phyloP scores from a whole-genome alignment of 1,284 basidiomycete species.

The Phenoliferia sp. region DNA sequence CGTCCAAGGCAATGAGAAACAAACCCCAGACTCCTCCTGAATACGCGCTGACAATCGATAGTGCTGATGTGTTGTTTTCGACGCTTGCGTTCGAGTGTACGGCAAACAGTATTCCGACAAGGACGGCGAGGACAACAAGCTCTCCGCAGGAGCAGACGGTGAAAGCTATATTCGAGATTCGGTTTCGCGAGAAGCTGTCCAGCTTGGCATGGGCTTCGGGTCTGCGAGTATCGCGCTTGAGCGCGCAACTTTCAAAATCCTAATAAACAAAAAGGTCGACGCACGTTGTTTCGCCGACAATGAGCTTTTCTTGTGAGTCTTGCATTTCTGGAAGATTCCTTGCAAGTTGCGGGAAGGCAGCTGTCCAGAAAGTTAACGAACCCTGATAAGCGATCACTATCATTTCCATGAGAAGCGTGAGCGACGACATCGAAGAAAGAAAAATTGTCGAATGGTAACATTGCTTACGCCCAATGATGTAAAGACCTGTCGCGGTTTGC shows the following conservation, averaged over 20 bases:
- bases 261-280: not conserved
- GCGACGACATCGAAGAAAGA: too few relatives aligned
- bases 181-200: constrained; percentile 75
- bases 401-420: too few relatives aligned
- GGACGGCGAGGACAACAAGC: constrained; percentile 48
- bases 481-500: constrained; percentile 68
- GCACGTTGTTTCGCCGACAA: constrained; percentile 54
- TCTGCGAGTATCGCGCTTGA: too few relatives aligned
- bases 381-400: constrained; percentile 79
- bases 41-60: constrained; percentile 35
- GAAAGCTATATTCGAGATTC: constrained; percentile 78
- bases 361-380: constrained; percentile 73
- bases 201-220: constrained; percentile 63
- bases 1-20: not conserved
- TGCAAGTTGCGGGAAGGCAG: constrained; percentile 73
- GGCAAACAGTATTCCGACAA: constrained; percentile 42
- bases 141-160: constrained; percentile 72
- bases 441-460: not conserved
- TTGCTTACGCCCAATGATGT: constrained; percentile 59
- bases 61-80: constrained; percentile 34
- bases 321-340: constrained; percentile 68
- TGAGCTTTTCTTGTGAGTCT: constrained; percentile 55
- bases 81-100: constrained; percentile 34
- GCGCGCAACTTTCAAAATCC: not conserved
- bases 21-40: constrained; percentile 46